Base-by-base conservation (phyloP, 148 eudicot species). In the Chenopodium quinoa region DNA sequence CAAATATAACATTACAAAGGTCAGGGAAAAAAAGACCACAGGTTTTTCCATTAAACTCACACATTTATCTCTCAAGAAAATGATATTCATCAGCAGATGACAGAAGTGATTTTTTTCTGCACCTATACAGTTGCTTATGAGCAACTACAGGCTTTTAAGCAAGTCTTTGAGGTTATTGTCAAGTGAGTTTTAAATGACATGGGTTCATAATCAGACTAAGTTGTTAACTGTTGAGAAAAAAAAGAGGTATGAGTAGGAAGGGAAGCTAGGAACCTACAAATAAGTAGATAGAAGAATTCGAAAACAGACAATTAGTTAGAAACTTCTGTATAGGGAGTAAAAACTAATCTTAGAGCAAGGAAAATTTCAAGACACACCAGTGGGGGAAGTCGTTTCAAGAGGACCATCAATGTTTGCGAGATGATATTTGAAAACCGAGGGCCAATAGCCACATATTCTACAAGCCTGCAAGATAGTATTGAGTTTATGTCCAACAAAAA, bases 401-500 rank as follows among this genome's bases (percentile, higher is more conserved):
- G 97, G 80, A 93, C 97, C 93, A 95, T 75, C 85, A 95, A 86
- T 65, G 99, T 95, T 82, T 95, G 99, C 52, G 99, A 90, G 75
- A 95, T 92, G 50, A 95, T 83, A 86, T 93, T 95, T 75, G 97
- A 95, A 88, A 93, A 95, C 68, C 99, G 92, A 82, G 98, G 99
- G 64, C 99, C 99, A 85, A 96, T 91, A 22, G 99, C 91, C 85
- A 96, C 95, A 87, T 93, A 96, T 83, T 93, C 97, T 73, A 93
- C 89, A 58, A 96, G 90, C 90, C 98, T 96, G 86, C 79, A 86
- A 37, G 83, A 78, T 34, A 73, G 60, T 22, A 68, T 72, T 47
- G 69, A 71, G 19, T 19, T 48, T 60, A 23, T 69, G 48, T 47
- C 74, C 56, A 75, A 56, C 54, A 44, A 46, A 23, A 54, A 70